These are phyloP conservation scores for Trichosporon sp. DNA, from an alignment of 1,284 basidiomycete species.

Conservation along the genomic window DNA sequence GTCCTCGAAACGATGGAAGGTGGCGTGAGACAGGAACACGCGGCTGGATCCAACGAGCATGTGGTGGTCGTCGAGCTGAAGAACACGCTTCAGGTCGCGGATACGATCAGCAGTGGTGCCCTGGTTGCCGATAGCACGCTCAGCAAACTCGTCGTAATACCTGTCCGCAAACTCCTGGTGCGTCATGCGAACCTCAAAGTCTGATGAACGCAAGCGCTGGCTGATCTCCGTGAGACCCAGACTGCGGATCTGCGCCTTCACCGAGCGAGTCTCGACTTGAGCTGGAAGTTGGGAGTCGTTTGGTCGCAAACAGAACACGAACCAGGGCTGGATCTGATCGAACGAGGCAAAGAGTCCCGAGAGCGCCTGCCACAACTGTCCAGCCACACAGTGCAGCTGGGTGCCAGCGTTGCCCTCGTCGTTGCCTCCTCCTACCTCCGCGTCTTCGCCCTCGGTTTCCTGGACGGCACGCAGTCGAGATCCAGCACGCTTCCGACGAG, in stretches of 20 bases:
- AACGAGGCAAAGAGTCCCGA: conserved; percentile 85
- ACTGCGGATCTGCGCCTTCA: conserved; percentile 88
- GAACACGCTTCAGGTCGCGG: conserved; percentile 61
- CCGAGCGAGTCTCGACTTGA: conserved; percentile 85
- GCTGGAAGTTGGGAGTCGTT: conserved; percentile 94
- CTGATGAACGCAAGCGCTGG: conserved; percentile 65
- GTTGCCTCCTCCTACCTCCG: conserved; percentile 47
- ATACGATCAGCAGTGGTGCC: conserved; percentile 54
- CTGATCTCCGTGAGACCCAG: conserved; percentile 79
- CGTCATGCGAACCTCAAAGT: conserved; percentile 81
- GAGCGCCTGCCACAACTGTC: conserved; percentile 81
- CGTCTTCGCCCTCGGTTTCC: conserved; percentile 62
- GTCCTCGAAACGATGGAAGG: conserved; percentile 90
- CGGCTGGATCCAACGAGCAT: conserved; percentile 78
- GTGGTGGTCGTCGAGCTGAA: conserved; percentile 71
- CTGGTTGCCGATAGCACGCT: conserved; percentile 54
- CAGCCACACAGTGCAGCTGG: conserved; percentile 69
- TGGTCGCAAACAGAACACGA: conserved; percentile 87
- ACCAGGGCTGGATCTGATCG: conserved; percentile 89
- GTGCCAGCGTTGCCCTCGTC: conserved; percentile 69
- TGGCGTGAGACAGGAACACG: conserved; percentile 84
- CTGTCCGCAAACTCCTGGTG: conserved; percentile 84
- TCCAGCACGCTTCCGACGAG: conserved; percentile 69
- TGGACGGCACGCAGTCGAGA: conserved; percentile 60
- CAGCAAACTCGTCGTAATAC: conserved; percentile 65